phyloP scores from a whole-genome alignment of 495 filamentous ascomycete genomes.

The Copromyces sp. region DNA sequence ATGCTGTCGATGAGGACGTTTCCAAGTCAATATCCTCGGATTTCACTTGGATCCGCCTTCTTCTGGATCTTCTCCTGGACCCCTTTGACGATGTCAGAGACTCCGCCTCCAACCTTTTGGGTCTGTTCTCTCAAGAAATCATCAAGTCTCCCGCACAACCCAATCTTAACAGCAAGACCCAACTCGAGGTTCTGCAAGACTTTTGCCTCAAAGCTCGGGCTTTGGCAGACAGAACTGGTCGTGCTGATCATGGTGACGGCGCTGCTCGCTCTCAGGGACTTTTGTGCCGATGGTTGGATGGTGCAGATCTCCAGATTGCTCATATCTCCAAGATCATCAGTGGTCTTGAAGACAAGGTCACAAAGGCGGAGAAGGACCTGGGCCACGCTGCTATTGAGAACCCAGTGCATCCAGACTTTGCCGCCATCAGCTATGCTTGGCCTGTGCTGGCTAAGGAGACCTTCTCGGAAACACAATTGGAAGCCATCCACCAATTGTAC shows the following conservation, averaged over 20 bases:
- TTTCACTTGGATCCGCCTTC: constrained; percentile 47
- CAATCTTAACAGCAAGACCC: constrained; percentile 4
- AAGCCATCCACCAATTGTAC: constrained; percentile 35
- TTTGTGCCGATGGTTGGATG: constrained; percentile 31
- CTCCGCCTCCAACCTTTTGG: constrained; percentile 49
- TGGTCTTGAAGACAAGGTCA: constrained; percentile 47
- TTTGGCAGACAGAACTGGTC: constrained; percentile 49
- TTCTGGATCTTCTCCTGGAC: constrained; percentile 72
- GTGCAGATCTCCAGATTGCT: constrained; percentile 28
- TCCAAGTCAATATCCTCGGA: constrained; percentile 10
- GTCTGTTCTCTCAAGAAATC: constrained; percentile 24
- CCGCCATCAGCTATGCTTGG: constrained; percentile 45
- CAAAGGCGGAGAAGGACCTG: constrained; percentile 45
- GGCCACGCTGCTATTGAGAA: constrained; percentile 50
- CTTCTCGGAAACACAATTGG: constrained; percentile 26
- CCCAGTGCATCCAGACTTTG: constrained; percentile 62
- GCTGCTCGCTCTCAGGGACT: constrained; percentile 55
- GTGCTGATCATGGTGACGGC: constrained; percentile 81
- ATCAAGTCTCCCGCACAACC: constrained; percentile 1
- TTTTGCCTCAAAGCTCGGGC: constrained; percentile 47
- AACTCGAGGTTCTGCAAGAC: constrained; percentile 19
- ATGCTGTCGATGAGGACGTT: constrained; percentile 18
- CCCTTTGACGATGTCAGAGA: constrained; percentile 88
- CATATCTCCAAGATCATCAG: constrained; percentile 38
- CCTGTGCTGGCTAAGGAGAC: constrained; percentile 25